These are phyloP conservation scores for Populus hybrid DNA, from an alignment of 441 rosid species.

Conservation along the genomic window DNA sequence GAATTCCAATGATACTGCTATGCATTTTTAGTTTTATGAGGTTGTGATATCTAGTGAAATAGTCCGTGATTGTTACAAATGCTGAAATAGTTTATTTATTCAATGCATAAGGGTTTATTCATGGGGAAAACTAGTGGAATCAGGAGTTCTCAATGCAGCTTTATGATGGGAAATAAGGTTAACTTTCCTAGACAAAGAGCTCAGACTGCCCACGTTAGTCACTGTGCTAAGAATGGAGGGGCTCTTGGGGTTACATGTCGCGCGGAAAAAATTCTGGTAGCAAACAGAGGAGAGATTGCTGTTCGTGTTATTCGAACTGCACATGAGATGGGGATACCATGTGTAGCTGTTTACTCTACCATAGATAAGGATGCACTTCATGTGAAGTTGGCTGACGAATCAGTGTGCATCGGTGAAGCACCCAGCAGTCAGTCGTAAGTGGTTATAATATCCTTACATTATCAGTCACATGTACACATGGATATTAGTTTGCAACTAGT, in stretches of 20 bases:
- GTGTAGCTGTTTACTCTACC: conserved; percentile 96
- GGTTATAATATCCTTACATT: not conserved
- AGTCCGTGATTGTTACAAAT: not conserved
- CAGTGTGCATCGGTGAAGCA: conserved; percentile 97
- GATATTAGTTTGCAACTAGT: not conserved
- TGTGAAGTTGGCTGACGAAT: conserved; percentile 91
- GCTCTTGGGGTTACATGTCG: conserved; percentile 59
- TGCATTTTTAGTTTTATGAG: not conserved
- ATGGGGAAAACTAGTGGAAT: conserved; percentile 39
- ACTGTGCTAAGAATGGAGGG: conserved; percentile 40
- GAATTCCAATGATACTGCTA: not conserved
- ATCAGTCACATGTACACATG: not conserved
- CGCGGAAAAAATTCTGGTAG: conserved; percentile 83
- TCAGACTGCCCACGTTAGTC: conserved; percentile 32
- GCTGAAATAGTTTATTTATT: not conserved
- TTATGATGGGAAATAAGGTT: conserved; percentile 44
- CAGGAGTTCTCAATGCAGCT: conserved; percentile 62
- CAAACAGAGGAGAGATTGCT: conserved; percentile 96
- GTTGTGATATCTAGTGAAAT: not conserved
- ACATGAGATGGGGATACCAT: conserved; percentile 98
- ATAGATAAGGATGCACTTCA: conserved; percentile 96
- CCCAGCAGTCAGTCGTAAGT: conserved; percentile 96
- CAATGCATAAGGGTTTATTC: conserved; percentile 48
- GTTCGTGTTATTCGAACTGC: conserved; percentile 97
- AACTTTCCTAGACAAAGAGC: conserved; percentile 54